Percentiles rank a stretch among this genome's conserved stretches.
These are phyloP conservation scores for Tetradesmus lagerheimii DNA, from an alignment of 139 green algal genomes.

Conservation along the genomic window DNA sequence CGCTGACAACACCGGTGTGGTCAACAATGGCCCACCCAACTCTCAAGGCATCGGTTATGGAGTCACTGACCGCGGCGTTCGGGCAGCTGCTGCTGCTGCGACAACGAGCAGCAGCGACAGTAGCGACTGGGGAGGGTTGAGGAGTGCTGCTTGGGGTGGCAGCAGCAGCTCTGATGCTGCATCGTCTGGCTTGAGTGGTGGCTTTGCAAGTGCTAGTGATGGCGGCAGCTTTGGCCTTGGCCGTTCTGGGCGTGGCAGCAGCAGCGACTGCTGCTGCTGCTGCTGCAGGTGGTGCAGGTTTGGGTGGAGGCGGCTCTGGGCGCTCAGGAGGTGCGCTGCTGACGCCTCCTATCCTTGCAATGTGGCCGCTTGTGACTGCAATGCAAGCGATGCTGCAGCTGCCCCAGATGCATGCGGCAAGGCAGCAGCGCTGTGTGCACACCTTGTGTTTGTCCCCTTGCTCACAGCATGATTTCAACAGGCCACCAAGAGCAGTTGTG, in stretches of 20 bases:
- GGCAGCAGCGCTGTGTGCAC: too few species aligned
- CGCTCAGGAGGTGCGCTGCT: not conserved
- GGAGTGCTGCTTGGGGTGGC: not conserved
- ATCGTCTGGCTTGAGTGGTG: not conserved
- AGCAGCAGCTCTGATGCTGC: not conserved
- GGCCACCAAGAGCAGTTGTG: too few species aligned
- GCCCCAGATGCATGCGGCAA: too few species aligned
- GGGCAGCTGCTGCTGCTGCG: not conserved
- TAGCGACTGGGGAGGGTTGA: conserved; percentile 8
- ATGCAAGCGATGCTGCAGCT: too few species aligned
- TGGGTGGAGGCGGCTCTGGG: not conserved
- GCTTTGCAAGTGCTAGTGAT: not conserved
- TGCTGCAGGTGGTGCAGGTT: not conserved
- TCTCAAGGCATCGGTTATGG: not conserved
- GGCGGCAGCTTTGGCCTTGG: not conserved
- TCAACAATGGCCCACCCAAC: not conserved
- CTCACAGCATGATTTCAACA: too few species aligned
- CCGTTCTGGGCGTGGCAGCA: not conserved
- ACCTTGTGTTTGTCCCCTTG: too few species aligned
- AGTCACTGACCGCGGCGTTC: not conserved
- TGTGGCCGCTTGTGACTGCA: too few species aligned
- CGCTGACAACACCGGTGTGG: not conserved
- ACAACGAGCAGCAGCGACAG: not conserved
- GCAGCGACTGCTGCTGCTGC: not conserved
- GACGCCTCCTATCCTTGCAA: not conserved